Base-by-base conservation (phyloP, 768 basidiomycete species). In the Suillus tomentosus region DNA sequence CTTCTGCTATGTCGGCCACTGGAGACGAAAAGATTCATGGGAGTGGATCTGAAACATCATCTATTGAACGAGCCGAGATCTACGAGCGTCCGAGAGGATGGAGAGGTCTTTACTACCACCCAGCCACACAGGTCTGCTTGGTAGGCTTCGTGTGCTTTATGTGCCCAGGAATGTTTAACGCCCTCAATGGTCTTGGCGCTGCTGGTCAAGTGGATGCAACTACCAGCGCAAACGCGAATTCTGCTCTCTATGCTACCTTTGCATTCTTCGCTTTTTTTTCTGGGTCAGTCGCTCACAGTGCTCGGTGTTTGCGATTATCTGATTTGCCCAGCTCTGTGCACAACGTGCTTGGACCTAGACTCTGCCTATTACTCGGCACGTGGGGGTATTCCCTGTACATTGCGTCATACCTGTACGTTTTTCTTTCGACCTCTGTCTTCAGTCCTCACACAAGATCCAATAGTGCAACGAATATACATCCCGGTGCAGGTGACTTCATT, bases 331-430 rank as follows among this genome's bases (percentile, higher is more conserved):
- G 92, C 19, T 89, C 91, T 5, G 77, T 93, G 72, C 92, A 91
- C 77, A 95, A 95, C 67, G 84, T 84, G 62, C 79, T 96, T 34
- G 94, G 94, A n/a, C 80, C 90, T 50, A 83, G 86, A 34, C 70
- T 88, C 31, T 92, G 94, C 0, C 85, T 96, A 11, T 78, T 87
- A 36, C 67, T 94, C 19, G 94, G 94, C 64, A 89, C 87, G 10
- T 73, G 80, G 7, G 93, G 93, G 11, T 95, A 95, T 72, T 81
- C 88, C 1, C 72, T 95, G 31, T 94, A 90, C 72, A 87, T 92
- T 62, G 86, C 84, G 5, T 87, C 88, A 6, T 92, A 84, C 72
- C 79, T 92, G 90, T 91, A 67, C 31, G 89, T 72, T n/a, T 15
- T 60, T 39, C 17, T 50, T n/a, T 62, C 45, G 17, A 43, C 53